These are phyloP conservation scores for Pseudogymnoascus sp. DNA, from an alignment of 2,329 filamentous ascomycete species.

Conservation along the genomic window DNA sequence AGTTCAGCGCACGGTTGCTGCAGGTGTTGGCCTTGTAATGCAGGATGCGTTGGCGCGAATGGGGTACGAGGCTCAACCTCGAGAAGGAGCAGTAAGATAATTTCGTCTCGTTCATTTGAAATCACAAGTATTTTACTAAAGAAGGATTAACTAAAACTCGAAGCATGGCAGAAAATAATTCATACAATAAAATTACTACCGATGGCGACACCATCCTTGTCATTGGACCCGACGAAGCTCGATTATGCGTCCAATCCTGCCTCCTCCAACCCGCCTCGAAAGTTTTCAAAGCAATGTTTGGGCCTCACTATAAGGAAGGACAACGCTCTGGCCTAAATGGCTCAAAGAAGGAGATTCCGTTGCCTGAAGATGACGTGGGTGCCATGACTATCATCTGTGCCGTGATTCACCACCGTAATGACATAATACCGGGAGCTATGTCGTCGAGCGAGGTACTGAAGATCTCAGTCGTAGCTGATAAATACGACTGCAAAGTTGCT, in stretches of 20 bases:
- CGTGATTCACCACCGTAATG: conserved; percentile 14
- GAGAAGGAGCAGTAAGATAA: background rate
- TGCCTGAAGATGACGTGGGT: conserved; percentile 15
- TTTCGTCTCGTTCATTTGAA: background rate
- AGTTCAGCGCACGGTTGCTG: too few relatives aligned
- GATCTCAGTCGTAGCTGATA: conserved; percentile 14
- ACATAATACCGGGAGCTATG: conserved; percentile 10
- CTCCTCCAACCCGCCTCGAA: conserved; percentile 16
- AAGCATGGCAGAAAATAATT: background rate
- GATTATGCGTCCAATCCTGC: conserved; percentile 14
- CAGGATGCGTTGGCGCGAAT: too few relatives aligned
- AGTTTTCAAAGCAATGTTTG: conserved; percentile 16
- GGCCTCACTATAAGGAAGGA: conserved; percentile 12
- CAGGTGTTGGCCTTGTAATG: too few relatives aligned
- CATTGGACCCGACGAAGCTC: conserved; percentile 14
- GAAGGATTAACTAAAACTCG: background rate
- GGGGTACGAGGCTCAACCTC: background rate
- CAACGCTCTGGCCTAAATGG: conserved; percentile 9
- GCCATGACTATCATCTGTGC: conserved; percentile 14
- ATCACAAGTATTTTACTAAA: background rate
- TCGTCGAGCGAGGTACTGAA: conserved; percentile 11
- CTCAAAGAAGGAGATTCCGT: conserved; percentile 9
- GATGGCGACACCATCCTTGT: conserved; percentile 17
- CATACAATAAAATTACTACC: conserved; percentile 8
- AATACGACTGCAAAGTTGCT: conserved; percentile 16